A percentile compares a stretch with the other conserved stretches of the same genome.
These are phyloP conservation scores for Microglena sp. DNA, from an alignment of 139 green algal genomes.

Conservation along the genomic window DNA sequence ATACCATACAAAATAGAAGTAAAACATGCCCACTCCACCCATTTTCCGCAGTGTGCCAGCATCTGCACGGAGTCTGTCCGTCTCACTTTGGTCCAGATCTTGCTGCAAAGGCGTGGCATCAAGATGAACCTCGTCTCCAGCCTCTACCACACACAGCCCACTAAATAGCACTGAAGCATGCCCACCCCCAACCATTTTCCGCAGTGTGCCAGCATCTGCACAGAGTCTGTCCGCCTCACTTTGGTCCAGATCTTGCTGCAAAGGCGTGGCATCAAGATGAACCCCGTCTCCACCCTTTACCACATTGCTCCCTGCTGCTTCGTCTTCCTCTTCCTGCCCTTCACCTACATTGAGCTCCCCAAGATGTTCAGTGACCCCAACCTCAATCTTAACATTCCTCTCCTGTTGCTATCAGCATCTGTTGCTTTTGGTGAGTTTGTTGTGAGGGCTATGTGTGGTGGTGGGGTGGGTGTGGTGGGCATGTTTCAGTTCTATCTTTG, in stretches of 20 bases:
- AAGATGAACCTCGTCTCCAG: slow-evolving; percentile 74
- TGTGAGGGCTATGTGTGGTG: no score
- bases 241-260: slow-evolving; percentile 73
- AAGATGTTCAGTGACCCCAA: slow-evolving; percentile 41
- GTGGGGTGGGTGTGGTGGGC: neutral
- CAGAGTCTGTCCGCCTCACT: slow-evolving; percentile 36
- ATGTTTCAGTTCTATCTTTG: no score
- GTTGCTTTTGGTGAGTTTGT: slow-evolving; percentile 34
- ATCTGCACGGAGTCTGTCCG: slow-evolving; percentile 34
- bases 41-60: slow-evolving; percentile 40
- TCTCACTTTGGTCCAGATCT: slow-evolving; percentile 67
- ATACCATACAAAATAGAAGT: no score
- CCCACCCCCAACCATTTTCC: no score
- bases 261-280: slow-evolving; percentile 62
- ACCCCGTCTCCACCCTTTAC: slow-evolving; percentile 76
- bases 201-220: slow-evolving; percentile 39
- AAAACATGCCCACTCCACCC: no score
- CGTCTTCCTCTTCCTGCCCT: slow-evolving; percentile 47
- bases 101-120: slow-evolving; percentile 59
- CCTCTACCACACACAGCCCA: slow-evolving; percentile 58
- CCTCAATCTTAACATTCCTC: slow-evolving; percentile 29
- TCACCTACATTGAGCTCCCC: slow-evolving; percentile 51
- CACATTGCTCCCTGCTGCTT: slow-evolving; percentile 66
- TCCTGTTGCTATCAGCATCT: slow-evolving; percentile 28
- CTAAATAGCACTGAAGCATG: slow-evolving; percentile 30